phyloP scores from a whole-genome alignment of 2,329 filamentous ascomycete species.

The Aspergillus floridensis region DNA sequence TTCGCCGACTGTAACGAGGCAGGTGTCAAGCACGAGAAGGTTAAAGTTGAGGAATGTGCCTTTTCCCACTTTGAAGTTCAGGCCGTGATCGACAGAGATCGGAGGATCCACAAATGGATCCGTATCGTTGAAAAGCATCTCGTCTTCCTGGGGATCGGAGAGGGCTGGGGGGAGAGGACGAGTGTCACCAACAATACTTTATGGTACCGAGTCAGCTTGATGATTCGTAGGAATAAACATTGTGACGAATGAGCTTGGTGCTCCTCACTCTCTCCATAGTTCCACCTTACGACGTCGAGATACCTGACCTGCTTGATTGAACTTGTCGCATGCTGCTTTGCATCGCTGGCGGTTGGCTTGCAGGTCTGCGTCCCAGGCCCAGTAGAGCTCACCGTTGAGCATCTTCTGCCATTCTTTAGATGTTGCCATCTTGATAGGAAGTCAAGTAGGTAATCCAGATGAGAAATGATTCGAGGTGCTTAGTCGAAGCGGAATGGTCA shows the following conservation, averaged over 20 bases:
- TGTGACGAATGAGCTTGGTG: background rate
- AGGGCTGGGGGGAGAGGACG: constrained; percentile 24
- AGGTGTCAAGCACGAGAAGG: constrained; percentile 53
- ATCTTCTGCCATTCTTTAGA: constrained; percentile 32
- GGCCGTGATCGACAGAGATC: constrained; percentile 63
- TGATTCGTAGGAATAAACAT: background rate
- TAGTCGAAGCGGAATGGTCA: background rate
- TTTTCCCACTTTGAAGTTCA: constrained; percentile 61
- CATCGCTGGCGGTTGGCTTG: constrained; percentile 28
- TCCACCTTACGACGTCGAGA: constrained; percentile 25
- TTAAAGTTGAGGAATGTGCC: constrained; percentile 53
- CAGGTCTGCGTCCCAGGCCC: constrained; percentile 27
- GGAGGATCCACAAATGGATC: constrained; percentile 61
- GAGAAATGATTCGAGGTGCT: background rate
- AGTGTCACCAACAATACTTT: constrained; percentile 24
- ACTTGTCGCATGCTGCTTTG: constrained; percentile 26
- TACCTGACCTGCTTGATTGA: constrained; percentile 23
- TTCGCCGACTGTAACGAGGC: constrained; percentile 53
- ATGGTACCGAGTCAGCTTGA: background rate
- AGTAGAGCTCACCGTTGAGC: constrained; percentile 29
- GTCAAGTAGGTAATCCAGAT: background rate
- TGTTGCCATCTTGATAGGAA: constrained; percentile 12
- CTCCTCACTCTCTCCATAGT: constrained; percentile 26
- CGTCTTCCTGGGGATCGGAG: constrained; percentile 21
- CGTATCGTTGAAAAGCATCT: constrained; percentile 22